A percentile compares a stretch with the other conserved stretches of the same genome.
phyloP scores from a whole-genome alignment of 495 filamentous ascomycete species.

The Penicillium egyptiacum region DNA sequence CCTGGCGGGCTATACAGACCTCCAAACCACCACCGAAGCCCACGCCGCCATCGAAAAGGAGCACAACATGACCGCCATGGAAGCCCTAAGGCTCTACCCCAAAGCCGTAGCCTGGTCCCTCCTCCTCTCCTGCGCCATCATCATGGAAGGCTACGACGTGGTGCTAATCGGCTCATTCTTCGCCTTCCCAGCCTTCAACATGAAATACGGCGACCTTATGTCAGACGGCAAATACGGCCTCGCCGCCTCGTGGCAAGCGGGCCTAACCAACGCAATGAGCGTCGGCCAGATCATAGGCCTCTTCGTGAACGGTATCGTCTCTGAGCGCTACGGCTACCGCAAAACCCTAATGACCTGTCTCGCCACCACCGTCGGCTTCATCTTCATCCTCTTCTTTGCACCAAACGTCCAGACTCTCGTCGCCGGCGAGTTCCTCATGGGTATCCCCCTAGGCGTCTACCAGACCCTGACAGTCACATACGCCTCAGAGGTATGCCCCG shows the following conservation, averaged over 20 bases:
- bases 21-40: constrained; percentile 26
- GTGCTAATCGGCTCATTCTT: constrained; percentile 47
- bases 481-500: constrained; percentile 76
- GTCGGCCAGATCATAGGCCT: constrained; percentile 71
- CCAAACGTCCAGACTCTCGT: constrained; percentile 63
- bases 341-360: constrained; percentile 67
- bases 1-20: neutral
- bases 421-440: constrained; percentile 67
- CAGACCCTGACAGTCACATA: constrained; percentile 75
- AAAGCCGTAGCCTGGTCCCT: constrained; percentile 54
- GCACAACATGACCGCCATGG: constrained; percentile 39
- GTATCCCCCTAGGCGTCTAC: constrained; percentile 78
- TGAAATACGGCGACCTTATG: constrained; percentile 60
- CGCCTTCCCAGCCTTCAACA: constrained; percentile 53
- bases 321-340: constrained; percentile 67
- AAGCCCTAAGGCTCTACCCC: constrained; percentile 50
- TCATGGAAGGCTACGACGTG: constrained; percentile 57
- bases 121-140: constrained; percentile 48
- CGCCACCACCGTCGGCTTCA: constrained; percentile 61
- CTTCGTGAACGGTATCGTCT: constrained; percentile 61
- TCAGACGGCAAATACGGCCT: constrained; percentile 45
- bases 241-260: constrained; percentile 67
- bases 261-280: constrained; percentile 62
- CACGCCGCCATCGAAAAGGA: constrained; percentile 23
- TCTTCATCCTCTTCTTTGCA: constrained; percentile 73